Conservation (phyloP, 768 basidiomycete genomes). For the Sarcomyxa edulis region DNA sequence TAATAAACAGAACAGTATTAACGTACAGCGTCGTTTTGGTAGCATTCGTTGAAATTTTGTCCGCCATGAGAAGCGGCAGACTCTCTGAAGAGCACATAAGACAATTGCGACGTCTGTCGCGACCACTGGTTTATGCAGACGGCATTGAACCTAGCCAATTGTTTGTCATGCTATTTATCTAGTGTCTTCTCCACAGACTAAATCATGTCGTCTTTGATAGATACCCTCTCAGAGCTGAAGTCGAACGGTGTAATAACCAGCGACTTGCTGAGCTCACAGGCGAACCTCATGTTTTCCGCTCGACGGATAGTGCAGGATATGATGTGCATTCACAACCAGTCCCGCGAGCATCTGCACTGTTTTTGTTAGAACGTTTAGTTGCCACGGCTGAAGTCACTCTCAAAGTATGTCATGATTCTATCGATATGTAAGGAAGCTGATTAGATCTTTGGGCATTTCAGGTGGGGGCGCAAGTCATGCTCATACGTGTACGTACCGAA, state of each 20-base stretch:
- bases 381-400: constrained; percentile 42
- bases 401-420: constrained; percentile 32
- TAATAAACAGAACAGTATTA: no score
- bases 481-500: constrained; percentile 43
- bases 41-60: constrained; percentile 84
- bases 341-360: constrained; percentile 16
- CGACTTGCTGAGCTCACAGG: constrained; percentile 49
- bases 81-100: constrained; percentile 49
- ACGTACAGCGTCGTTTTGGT: no score
- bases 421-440: no score
- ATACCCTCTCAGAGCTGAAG: constrained; percentile 73
- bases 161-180: constrained; percentile 31
- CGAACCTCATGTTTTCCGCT: constrained; percentile 23
- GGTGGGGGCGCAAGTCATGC: constrained; percentile 79
- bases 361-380: constrained; percentile 41
- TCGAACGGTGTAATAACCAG: constrained; percentile 65
- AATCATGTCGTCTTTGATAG: constrained; percentile 27
- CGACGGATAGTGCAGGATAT: constrained; percentile 41
- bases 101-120: constrained; percentile 48
- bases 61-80: constrained; percentile 78
- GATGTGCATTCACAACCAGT: constrained; percentile 32
- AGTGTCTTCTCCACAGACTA: no score
- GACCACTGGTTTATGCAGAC: constrained; percentile 59
- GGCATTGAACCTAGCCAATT: constrained; percentile 79
- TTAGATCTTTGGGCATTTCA: no score